Conservation (phyloP, 345 rosid species). For the Pugionium dolabratum region DNA sequence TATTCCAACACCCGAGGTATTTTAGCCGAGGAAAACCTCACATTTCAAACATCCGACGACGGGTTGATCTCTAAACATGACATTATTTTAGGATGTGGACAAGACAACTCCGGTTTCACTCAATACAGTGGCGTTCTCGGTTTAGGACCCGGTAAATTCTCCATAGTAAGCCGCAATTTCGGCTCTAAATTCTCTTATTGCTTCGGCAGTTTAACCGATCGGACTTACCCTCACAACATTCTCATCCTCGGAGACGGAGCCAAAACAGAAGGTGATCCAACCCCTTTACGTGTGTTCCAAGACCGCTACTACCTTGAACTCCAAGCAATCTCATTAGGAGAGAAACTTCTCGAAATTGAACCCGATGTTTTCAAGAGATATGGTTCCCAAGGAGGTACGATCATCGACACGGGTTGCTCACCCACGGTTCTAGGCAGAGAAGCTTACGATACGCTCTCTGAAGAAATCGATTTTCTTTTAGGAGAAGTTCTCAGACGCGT, state of each 20-base stretch:
- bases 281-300: constrained; percentile 21
- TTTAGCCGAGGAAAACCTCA: constrained; percentile 38
- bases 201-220: constrained; percentile 29
- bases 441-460: constrained; percentile 35
- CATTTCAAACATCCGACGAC: constrained; percentile 37
- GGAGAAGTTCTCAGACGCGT: constrained; percentile 28
- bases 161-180: constrained; percentile 31
- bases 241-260: constrained; percentile 36
- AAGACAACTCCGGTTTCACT: constrained; percentile 31
- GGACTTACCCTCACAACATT: constrained; percentile 24
- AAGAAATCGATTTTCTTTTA: constrained; percentile 29
- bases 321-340: constrained; percentile 38
- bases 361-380: constrained; percentile 33
- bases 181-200: constrained; percentile 39
- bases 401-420: constrained; percentile 40
- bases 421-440: constrained; percentile 27
- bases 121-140: constrained; percentile 39
- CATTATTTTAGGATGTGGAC: constrained; percentile 37
- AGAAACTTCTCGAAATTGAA: constrained; percentile 32
- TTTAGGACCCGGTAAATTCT: constrained; percentile 42
- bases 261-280: constrained; percentile 30
- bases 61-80: constrained; percentile 12
- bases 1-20: constrained; percentile 24
- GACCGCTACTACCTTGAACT: constrained; percentile 43
- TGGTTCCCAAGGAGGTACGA: constrained; percentile 31